Evolutionary conservation across 2,329 filamentous ascomycete genomes (phyloP).

Genomic region (Xylaria polymorpha): DNA sequence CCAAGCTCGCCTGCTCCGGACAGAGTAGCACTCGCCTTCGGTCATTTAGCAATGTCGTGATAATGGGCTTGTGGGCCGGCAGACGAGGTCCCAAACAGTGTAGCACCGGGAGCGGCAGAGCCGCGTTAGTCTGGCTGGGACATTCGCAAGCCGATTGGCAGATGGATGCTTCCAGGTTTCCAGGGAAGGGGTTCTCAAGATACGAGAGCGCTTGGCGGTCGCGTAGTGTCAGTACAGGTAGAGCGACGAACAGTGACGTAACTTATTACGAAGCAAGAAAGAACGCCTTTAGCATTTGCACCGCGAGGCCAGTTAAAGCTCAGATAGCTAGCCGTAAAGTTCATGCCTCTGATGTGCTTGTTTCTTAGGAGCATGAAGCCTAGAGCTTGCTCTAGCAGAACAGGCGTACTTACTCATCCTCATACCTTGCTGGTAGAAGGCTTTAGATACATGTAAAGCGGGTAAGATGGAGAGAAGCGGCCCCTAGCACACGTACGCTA

Average conservation of each 20-base stretch:
- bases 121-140: slow-evolving; percentile 14
- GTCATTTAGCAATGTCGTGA: slow-evolving; percentile 30
- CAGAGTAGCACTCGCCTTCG: neutral
- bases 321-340: too few relatives aligned
- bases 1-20: slow-evolving; percentile 3
- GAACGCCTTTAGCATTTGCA: neutral
- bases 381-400: neutral
- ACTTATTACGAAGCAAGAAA: neutral
- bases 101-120: slow-evolving; percentile 18
- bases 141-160: slow-evolving; percentile 31
- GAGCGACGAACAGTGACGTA: slow-evolving; percentile 4
- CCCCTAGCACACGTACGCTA: neutral
- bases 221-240: slow-evolving; percentile 6
- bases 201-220: slow-evolving; percentile 22
- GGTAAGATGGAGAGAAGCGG: neutral
- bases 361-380: too few relatives aligned
- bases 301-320: neutral
- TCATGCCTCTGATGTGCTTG: neutral
- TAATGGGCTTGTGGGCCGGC: slow-evolving; percentile 27
- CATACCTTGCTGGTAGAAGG: neutral
- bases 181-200: slow-evolving; percentile 3
- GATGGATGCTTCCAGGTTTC: slow-evolving; percentile 14
- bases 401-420: neutral
- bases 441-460: neutral
- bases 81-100: slow-evolving; percentile 21